A percentile compares a stretch with the other conserved stretches of the same genome.
These are phyloP conservation scores for Lathyrus aphaca DNA, from an alignment of 306 rosid species.

Conservation along the genomic window DNA sequence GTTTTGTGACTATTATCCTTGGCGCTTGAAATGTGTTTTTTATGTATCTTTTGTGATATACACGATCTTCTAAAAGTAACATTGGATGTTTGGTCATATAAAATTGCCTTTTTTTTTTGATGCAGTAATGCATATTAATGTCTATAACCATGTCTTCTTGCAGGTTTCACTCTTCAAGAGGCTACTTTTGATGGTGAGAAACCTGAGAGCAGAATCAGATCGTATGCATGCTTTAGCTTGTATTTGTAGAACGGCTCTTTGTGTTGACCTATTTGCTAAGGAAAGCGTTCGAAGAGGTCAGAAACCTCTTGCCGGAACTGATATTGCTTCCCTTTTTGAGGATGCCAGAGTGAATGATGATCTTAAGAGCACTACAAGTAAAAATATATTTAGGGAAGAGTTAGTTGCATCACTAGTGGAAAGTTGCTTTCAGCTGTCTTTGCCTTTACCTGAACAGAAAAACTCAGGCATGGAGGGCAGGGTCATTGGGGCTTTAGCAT, in stretches of 20 bases:
- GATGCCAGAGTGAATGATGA: slow-evolving; percentile 87
- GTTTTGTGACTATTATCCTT: slow-evolving; percentile 2
- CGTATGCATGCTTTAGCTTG: slow-evolving; percentile 98
- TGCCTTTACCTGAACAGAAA: slow-evolving; percentile 96
- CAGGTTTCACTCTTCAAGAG: slow-evolving; percentile 96
- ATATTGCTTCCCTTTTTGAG: slow-evolving; percentile 97
- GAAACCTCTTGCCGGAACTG: slow-evolving; percentile 98
- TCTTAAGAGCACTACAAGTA: slow-evolving; percentile 83
- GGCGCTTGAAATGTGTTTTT: slow-evolving; percentile 7
- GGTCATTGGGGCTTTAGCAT: slow-evolving; percentile 99
- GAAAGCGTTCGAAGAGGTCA: slow-evolving; percentile 99
- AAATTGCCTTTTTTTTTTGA: slow-evolving; percentile 2
- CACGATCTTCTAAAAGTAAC: not conserved
- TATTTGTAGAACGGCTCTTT: slow-evolving; percentile 97
- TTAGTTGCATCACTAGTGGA: slow-evolving; percentile 95
- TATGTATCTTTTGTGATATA: slow-evolving; percentile 23
- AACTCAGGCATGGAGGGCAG: slow-evolving; percentile 94
- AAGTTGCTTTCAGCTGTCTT: slow-evolving; percentile 97
- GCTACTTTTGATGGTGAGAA: slow-evolving; percentile 92
- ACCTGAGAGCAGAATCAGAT: slow-evolving; percentile 97
- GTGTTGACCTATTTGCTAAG: slow-evolving; percentile 97
- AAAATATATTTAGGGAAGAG: slow-evolving; percentile 95
- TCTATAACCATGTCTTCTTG: slow-evolving; percentile 35
- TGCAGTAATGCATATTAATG: slow-evolving; percentile 30
- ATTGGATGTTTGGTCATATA: slow-evolving; percentile 27